phyloP scores from a whole-genome alignment of 305 asterid species.

The Fraxinus latifolia region DNA sequence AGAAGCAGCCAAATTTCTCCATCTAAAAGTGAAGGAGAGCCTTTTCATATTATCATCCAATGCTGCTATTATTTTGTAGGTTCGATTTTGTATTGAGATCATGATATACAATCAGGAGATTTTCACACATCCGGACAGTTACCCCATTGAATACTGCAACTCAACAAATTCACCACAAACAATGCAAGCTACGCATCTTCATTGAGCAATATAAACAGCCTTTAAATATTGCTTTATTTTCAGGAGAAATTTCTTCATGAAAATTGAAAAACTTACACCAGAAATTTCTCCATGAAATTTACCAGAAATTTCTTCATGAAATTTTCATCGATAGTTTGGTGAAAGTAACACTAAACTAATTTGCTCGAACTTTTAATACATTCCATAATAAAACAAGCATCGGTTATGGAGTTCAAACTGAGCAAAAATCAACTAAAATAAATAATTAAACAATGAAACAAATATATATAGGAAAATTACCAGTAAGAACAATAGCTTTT shows the following conservation, averaged over 20 bases:
- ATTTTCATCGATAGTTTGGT: background rate
- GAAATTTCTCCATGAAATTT: background rate
- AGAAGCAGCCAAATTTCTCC: background rate
- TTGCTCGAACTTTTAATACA: background rate
- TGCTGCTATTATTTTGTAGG: background rate
- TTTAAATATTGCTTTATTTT: background rate
- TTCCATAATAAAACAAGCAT: background rate
- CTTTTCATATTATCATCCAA: background rate
- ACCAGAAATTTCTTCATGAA: background rate
- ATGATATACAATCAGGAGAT: background rate
- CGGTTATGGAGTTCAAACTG: background rate
- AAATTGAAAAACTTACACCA: background rate
- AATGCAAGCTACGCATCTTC: background rate
- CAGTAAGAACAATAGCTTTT: slow-evolving; percentile 3
- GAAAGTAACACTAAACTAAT: background rate
- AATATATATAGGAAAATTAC: background rate
- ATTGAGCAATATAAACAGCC: background rate
- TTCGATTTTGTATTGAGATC: background rate
- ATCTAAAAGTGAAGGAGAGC: background rate
- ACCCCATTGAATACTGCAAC: background rate
- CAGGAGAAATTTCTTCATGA: background rate
- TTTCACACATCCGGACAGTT: background rate
- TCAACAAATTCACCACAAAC: background rate
- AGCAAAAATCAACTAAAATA: background rate
- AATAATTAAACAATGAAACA: background rate